Evolutionary conservation across 2,329 filamentous ascomycete genomes (phyloP).

Genomic region (Coleophoma eucalyptorum): DNA sequence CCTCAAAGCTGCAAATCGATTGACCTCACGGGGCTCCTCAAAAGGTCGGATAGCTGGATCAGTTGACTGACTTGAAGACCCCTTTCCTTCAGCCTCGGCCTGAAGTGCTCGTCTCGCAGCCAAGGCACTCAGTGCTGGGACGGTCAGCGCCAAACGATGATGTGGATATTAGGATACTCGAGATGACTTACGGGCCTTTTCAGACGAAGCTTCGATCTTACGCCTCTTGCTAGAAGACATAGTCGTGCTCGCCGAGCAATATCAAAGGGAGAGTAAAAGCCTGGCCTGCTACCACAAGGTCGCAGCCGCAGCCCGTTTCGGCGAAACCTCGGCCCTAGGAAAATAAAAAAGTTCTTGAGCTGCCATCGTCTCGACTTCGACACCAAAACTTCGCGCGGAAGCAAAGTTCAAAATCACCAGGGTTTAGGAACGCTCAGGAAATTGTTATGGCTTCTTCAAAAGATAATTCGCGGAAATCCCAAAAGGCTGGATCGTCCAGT

Average conservation of each 20-base stretch:
- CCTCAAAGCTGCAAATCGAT: too few relatives aligned
- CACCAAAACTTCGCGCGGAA: too few relatives aligned
- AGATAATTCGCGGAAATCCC: neutral
- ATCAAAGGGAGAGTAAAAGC: neutral
- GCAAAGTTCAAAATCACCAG: too few relatives aligned
- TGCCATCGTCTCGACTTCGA: neutral
- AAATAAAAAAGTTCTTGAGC: conserved; percentile 8
- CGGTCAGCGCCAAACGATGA: too few relatives aligned
- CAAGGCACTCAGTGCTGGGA: conserved; percentile 25
- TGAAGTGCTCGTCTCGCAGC: conserved; percentile 20
- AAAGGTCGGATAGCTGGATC: too few relatives aligned
- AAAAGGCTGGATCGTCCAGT: too few relatives aligned
- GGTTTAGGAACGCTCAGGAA: too few relatives aligned
- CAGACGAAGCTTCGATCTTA: conserved; percentile 34
- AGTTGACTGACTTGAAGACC: neutral
- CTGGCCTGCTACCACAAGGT: neutral
- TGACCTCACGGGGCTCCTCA: too few relatives aligned
- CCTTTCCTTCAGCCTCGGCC: neutral
- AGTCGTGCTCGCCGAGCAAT: neutral
- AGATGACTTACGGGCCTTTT: conserved; percentile 29
- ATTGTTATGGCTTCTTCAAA: conserved; percentile 9
- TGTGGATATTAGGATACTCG: too few relatives aligned
- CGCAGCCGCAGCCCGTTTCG: neutral
- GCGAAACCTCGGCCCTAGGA: neutral
- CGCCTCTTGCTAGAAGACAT: conserved; percentile 35